phyloP scores from a whole-genome alignment of 345 rosid species.

The Noccaea caerulescens region DNA sequence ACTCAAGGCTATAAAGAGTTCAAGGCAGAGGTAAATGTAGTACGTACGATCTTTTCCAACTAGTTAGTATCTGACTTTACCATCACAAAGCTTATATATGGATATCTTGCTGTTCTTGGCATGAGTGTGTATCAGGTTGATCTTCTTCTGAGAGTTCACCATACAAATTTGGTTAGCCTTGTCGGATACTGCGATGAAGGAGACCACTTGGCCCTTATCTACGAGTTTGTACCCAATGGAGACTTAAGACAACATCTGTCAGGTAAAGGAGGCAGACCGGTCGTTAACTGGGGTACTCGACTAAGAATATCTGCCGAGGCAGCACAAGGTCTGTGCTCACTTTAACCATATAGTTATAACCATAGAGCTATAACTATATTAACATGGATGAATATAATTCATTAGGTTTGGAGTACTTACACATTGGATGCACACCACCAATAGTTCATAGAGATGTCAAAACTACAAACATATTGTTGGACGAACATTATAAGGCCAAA shows the following conservation, averaged over 20 bases:
- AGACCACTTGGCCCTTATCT: slow-evolving; percentile 49
- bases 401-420: slow-evolving; percentile 30
- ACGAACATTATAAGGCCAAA: slow-evolving; percentile 51
- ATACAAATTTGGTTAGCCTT: slow-evolving; percentile 52
- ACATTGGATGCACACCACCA: slow-evolving; percentile 45
- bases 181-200: slow-evolving; percentile 55
- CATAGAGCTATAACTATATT: neutral
- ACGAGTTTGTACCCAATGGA: slow-evolving; percentile 56
- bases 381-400: neutral
- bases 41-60: neutral
- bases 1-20: slow-evolving; percentile 52
- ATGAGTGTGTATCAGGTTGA: slow-evolving; percentile 43
- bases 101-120: neutral
- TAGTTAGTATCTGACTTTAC: neutral
- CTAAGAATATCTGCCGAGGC: slow-evolving; percentile 52
- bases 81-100: neutral
- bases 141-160: slow-evolving; percentile 56
- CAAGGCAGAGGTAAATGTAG: slow-evolving; percentile 50
- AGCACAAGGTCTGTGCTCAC: slow-evolving; percentile 48
- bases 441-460: slow-evolving; percentile 57
- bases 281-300: slow-evolving; percentile 48
- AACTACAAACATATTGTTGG: slow-evolving; percentile 53
- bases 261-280: slow-evolving; percentile 39
- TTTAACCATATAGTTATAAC: neutral
- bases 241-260: slow-evolving; percentile 47